A percentile compares a stretch with the other conserved stretches of the same genome.
phyloP scores from a whole-genome alignment of 2,329 filamentous ascomycete species.

The Monilinia aucupariae region DNA sequence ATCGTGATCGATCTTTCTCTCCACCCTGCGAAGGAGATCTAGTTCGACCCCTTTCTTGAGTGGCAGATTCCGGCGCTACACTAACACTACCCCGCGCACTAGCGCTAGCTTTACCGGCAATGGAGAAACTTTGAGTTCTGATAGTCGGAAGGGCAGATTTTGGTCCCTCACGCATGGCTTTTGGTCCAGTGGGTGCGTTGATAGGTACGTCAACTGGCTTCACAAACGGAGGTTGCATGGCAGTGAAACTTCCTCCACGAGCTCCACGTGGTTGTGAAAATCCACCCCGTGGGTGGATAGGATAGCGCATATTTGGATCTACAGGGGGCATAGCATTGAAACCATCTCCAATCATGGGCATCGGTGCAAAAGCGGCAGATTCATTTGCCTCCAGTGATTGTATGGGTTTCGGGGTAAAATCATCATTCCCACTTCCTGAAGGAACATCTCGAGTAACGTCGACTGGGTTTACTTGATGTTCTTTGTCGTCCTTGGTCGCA shows the following conservation, averaged over 20 bases:
- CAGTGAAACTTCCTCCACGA: conserved; percentile 39
- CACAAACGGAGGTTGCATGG: conserved; percentile 31
- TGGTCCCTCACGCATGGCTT: conserved; percentile 85
- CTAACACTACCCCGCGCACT: conserved; percentile 28
- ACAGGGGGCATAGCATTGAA: conserved; percentile 24
- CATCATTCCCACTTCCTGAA: conserved; percentile 17
- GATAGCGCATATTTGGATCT: conserved; percentile 11
- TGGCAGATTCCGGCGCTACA: conserved; percentile 27
- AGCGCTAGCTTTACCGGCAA: conserved; percentile 33
- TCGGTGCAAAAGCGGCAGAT: conserved; percentile 41
- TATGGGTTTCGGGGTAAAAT: conserved; percentile 30
- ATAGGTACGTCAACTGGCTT: conserved; percentile 44
- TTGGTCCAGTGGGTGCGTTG: conserved; percentile 84
- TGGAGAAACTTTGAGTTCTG: conserved; percentile 40
- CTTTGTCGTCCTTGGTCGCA: conserved; percentile 16
- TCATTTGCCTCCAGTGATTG: conserved; percentile 34
- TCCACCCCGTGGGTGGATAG: conserved; percentile 35
- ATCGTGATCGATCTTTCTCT: conserved; percentile 34
- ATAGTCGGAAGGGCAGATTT: conserved; percentile 71
- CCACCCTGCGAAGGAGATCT: conserved; percentile 28
- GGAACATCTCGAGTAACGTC: conserved; percentile 15
- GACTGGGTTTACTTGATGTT: conserved; percentile 22
- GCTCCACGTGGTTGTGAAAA: conserved; percentile 32
- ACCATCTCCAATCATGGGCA: conserved; percentile 49
- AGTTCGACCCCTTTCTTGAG: conserved; percentile 27